These are phyloP conservation scores for Cystofilobasidium ferigula DNA, from an alignment of 768 basidiomycete genomes.

Conservation along the genomic window DNA sequence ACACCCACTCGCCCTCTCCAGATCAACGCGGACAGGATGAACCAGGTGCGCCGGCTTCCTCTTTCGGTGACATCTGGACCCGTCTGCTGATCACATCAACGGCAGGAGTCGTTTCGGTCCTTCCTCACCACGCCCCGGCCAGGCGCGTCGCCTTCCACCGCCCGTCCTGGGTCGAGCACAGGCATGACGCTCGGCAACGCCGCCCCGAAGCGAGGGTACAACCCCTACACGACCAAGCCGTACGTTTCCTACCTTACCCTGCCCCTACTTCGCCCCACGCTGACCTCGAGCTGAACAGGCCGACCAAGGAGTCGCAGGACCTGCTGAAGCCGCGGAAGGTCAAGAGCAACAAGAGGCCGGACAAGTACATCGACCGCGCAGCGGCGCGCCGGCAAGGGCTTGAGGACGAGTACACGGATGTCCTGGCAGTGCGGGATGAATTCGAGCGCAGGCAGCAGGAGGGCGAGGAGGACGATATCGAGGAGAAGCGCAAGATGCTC, in stretches of 20 bases:
- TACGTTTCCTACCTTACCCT: too few relatives aligned
- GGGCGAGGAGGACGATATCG: constrained; percentile 50
- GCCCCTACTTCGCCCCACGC: too few relatives aligned
- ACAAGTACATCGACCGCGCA: constrained; percentile 37
- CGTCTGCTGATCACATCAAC: too few relatives aligned
- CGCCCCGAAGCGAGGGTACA: constrained; percentile 26
- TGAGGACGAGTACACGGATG: constrained; percentile 43
- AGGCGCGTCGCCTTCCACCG: constrained; percentile 6
- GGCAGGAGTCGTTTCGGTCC: constrained; percentile 28
- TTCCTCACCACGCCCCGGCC: constrained; percentile 26
- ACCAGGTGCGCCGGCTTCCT: neutral
- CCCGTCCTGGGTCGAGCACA: neutral
- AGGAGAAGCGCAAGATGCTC: constrained; percentile 61
- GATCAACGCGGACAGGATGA: neutral
- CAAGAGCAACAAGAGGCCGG: constrained; percentile 31
- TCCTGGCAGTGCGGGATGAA: constrained; percentile 69
- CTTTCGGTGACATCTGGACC: too few relatives aligned
- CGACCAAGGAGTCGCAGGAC: too few relatives aligned
- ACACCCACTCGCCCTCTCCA: neutral
- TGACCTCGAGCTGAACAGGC: too few relatives aligned
- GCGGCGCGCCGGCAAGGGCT: constrained; percentile 33
- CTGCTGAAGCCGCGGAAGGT: constrained; percentile 23
- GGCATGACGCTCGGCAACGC: constrained; percentile 18
- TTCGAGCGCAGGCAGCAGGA: constrained; percentile 59
- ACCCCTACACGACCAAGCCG: constrained; percentile 4